These are phyloP conservation scores for Thermothielavioides terrestris DNA, from an alignment of 495 filamentous ascomycete genomes.

Conservation along the genomic window DNA sequence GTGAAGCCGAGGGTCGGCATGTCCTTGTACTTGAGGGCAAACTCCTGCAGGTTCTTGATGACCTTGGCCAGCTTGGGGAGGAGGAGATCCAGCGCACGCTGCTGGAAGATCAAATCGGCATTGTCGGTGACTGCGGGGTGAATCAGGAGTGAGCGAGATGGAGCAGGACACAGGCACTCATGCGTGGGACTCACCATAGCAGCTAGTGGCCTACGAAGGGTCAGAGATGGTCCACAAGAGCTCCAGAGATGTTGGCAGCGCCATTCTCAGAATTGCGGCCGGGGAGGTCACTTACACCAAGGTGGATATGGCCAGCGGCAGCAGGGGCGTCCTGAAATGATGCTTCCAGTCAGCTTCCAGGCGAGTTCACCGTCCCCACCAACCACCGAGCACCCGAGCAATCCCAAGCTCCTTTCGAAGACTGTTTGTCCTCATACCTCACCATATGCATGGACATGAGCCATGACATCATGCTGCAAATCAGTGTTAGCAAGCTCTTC, in stretches of 20 bases:
- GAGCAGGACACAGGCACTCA: not conserved
- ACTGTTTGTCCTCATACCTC: slow-evolving; percentile 56
- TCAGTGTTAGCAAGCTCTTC: not conserved
- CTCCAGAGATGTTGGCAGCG: not conserved
- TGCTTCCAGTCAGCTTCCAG: not conserved
- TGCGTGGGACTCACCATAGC: slow-evolving; percentile 23
- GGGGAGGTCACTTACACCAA: slow-evolving; percentile 34
- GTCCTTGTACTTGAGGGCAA: slow-evolving; percentile 69
- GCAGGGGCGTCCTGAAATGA: slow-evolving; percentile 51
- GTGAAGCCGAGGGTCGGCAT: slow-evolving; percentile 65
- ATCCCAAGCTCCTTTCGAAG: too few species aligned
- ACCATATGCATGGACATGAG: slow-evolving; percentile 50
- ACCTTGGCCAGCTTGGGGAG: slow-evolving; percentile 80
- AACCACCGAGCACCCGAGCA: not conserved
- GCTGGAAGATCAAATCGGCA: slow-evolving; percentile 76
- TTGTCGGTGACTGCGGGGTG: slow-evolving; percentile 59
- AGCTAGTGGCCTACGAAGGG: slow-evolving; percentile 18
- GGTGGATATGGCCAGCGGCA: slow-evolving; percentile 83
- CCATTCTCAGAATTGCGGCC: too few species aligned
- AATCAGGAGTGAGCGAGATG: not conserved
- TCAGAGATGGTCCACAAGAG: not conserved
- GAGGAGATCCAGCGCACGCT: slow-evolving; percentile 64
- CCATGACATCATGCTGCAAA: slow-evolving; percentile 51
- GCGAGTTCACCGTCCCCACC: too few species aligned
- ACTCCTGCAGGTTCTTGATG: slow-evolving; percentile 68